These are phyloP conservation scores for Zhuliangozyma blackwelliae DNA, from an alignment of 1,139 yeast species.

Conservation along the genomic window DNA sequence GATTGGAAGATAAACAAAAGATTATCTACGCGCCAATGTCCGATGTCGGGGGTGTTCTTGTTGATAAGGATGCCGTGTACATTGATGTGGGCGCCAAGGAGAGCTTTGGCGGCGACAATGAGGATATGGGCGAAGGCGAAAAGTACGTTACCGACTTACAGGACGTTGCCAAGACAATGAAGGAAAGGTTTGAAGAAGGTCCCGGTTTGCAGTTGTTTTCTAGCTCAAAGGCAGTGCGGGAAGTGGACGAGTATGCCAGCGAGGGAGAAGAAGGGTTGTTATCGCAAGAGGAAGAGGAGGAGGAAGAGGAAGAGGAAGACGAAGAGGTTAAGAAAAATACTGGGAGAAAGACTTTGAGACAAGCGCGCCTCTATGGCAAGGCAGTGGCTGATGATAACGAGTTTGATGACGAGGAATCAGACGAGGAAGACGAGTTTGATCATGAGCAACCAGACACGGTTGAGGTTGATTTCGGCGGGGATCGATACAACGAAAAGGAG, in stretches of 20 bases:
- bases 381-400: conserved; percentile 48
- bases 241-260: conserved; percentile 33
- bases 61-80: conserved; percentile 95
- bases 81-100: conserved; percentile 75
- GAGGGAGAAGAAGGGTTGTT: conserved; percentile 32
- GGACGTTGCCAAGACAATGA: conserved; percentile 58
- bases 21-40: conserved; percentile 98
- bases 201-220: conserved; percentile 75
- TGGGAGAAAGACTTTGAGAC: conserved; percentile 61
- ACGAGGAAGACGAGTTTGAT: conserved; percentile 27
- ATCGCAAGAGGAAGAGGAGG: conserved; percentile 21
- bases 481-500: conserved; percentile 40
- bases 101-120: conserved; percentile 53
- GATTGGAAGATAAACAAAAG: conserved; percentile 91
- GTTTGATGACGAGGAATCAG: conserved; percentile 33
- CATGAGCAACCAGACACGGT: conserved; percentile 38
- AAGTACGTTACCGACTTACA: conserved; percentile 79
- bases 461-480: conserved; percentile 45
- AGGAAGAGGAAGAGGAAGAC: conserved; percentile 33
- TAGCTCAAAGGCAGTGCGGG: conserved; percentile 48
- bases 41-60: conserved; percentile 95
- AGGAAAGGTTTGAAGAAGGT: conserved; percentile 56
- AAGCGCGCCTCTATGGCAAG: conserved; percentile 56
- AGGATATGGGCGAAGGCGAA: conserved; percentile 76
- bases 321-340: conserved; percentile 24